Percentiles rank a stretch among this genome's conserved stretches.
Evolutionary conservation across 495 filamentous ascomycete species (phyloP).

Genomic region (Aspergillus hancockii): DNA sequence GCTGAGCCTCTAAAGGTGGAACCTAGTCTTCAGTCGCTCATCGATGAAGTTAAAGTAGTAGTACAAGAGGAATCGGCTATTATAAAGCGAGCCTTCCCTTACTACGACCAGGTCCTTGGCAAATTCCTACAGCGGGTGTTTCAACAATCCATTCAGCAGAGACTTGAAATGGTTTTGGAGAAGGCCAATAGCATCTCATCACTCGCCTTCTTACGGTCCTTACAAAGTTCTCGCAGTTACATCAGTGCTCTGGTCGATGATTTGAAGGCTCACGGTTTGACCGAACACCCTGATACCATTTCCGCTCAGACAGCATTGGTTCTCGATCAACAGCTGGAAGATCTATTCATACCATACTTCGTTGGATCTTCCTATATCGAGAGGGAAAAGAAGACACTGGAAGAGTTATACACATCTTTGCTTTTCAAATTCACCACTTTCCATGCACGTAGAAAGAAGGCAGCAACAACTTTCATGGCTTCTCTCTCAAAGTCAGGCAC

Average conservation of each 20-base stretch:
- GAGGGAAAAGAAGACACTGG: conserved; percentile 82
- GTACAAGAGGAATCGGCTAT: conserved; percentile 96
- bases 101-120: conserved; percentile 87
- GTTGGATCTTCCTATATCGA: conserved; percentile 94
- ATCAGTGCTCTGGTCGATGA: conserved; percentile 87
- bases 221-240: conserved; percentile 86
- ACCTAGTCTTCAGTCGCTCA: conserved; percentile 82
- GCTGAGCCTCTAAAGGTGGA: conserved; percentile 88
- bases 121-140: conserved; percentile 95
- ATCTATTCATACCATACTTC: conserved; percentile 94
- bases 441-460: conserved; percentile 83
- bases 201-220: conserved; percentile 83
- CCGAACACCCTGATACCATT: conserved; percentile 89
- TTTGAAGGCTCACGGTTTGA: conserved; percentile 90
- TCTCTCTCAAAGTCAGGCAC: conserved; percentile 83
- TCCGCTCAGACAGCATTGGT: conserved; percentile 82
- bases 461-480: conserved; percentile 84
- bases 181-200: conserved; percentile 90
- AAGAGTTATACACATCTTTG: conserved; percentile 89
- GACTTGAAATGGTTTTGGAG: conserved; percentile 93
- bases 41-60: conserved; percentile 93
- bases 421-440: conserved; percentile 95
- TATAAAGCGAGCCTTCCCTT: conserved; percentile 93
- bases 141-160: conserved; percentile 95
- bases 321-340: conserved; percentile 94